Evolutionary conservation across 305 asterid genomes (phyloP).

Genomic region (Fraxinus nigra): DNA sequence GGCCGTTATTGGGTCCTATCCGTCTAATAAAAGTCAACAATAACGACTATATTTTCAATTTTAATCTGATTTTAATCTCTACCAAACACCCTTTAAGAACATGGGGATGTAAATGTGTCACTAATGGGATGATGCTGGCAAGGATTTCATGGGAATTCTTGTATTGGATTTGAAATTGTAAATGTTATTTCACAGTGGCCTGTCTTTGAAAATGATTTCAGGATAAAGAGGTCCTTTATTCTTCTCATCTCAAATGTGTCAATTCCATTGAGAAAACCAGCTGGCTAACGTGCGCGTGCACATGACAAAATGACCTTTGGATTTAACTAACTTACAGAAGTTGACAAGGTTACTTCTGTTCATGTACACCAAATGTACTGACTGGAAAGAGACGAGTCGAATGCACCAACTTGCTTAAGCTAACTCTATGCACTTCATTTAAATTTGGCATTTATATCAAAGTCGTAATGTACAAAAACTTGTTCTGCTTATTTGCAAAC

Average conservation of each 20-base stretch:
- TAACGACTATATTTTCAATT: no score
- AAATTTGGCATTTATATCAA: not conserved
- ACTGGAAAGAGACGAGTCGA: constrained; percentile 4
- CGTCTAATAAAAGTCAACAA: no score
- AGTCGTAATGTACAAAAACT: not conserved
- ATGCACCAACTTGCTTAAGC: not conserved
- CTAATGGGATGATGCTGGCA: not conserved
- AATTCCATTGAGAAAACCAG: not conserved
- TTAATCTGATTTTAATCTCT: no score
- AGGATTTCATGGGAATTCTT: not conserved
- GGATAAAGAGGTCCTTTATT: not conserved
- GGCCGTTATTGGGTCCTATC: no score
- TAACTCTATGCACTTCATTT: not conserved
- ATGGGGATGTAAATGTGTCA: not conserved
- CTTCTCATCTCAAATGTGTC: not conserved
- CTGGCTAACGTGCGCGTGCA: not conserved
- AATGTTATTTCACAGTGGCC: not conserved
- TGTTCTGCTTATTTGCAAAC: not conserved
- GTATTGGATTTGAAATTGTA: not conserved
- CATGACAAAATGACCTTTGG: not conserved
- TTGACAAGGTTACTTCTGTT: not conserved
- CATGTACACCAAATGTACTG: not conserved
- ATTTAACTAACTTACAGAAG: not conserved
- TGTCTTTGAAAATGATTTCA: not conserved
- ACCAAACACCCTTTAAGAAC: no score